Base-by-base conservation (phyloP, 495 filamentous ascomycete genomes). In the Talaromyces liani region DNA sequence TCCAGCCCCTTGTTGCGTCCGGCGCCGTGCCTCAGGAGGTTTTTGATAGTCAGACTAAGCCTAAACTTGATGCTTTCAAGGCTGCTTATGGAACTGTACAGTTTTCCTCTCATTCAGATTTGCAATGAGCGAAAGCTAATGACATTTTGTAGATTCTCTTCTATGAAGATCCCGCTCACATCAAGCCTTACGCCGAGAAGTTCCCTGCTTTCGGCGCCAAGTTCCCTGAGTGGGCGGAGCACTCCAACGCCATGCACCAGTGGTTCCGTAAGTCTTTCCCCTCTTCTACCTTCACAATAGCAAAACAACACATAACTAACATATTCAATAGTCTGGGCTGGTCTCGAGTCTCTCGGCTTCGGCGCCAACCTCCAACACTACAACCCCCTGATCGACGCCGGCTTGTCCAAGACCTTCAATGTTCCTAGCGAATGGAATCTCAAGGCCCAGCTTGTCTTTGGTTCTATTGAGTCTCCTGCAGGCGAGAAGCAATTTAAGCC, bases 331-430 rank as follows among this genome's bases (percentile, higher is more conserved):
- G 77, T 83, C 58, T 85, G 82, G 82, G 78, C 79, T 9, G 82
- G 72, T 20, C 76, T 85, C 39, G 77, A 80, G 51, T 64, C 74
- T 8, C 77, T 82, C 29, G 82, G 82, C 18, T 76, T 85, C 62
- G 82, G 81, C 47, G 77, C 73, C 41, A 84, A 84, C 68, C 71
- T 85, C 56, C 82, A 85, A 72, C 82, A 85, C 71, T 84, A 83
- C 65, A 83, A 82, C 66, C 79, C 79, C 1, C 68, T 82, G 5
- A 78, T 84, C 66, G 78, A 83, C 65, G 67, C 69, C 9, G 70
- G 67, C 10, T 70, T 84, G 16, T 67, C 75, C 27, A 74, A 78
- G 56, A 69, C 75, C 62, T 84, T 75, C 71, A 68, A 73, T 57
- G 68, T 85, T 51, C 82, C 82, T 18, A 64, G 53, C 16, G 75